Conservation (phyloP, 202 grass and related monocot species). For the Panicum hallii region DNA sequence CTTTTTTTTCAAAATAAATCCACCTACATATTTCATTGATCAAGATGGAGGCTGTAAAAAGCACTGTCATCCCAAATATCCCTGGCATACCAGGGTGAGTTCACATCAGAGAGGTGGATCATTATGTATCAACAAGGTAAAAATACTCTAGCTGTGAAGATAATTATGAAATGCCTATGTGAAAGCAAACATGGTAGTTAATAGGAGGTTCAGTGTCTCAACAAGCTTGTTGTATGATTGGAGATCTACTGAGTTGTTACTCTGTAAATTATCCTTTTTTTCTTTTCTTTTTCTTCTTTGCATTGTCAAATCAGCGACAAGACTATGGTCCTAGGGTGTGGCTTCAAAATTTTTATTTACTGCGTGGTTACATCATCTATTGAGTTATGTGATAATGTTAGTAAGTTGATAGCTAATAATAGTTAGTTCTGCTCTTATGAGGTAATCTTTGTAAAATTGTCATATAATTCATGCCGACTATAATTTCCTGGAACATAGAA, state of each 20-base stretch:
- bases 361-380: neutral
- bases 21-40: neutral
- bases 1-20: neutral
- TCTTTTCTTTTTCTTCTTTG: neutral
- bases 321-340: neutral
- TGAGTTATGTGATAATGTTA: neutral
- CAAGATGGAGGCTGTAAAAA: neutral
- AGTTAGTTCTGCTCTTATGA: neutral
- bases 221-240: neutral
- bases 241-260: neutral
- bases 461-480: no score
- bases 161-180: slow-evolving; percentile 7
- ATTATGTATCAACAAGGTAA: neutral
- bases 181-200: neutral
- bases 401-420: neutral
- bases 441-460: neutral
- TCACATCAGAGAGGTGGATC: neutral
- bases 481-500: neutral
- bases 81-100: neutral
- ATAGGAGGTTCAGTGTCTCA: neutral
- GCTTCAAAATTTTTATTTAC: neutral
- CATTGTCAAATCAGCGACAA: neutral
- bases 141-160: neutral
- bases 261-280: neutral
- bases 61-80: neutral